Evolutionary conservation across 768 basidiomycete species (phyloP), one percentile per base, ranked within the genome.

Genomic region (Gautieria morchelliformis): DNA sequence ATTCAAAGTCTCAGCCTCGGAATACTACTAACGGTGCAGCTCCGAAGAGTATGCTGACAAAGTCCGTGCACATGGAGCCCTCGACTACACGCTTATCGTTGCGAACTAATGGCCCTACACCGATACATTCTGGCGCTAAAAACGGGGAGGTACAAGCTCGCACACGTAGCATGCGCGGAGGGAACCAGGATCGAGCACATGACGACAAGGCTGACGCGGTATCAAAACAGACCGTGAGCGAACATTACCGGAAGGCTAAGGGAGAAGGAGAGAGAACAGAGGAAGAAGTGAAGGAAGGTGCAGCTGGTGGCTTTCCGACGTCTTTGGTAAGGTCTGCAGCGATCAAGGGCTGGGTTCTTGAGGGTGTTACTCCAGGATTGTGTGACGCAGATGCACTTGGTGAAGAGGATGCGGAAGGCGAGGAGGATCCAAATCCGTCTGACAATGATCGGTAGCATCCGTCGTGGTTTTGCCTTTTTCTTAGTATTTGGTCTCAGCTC

Each of bases 391-490:
- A 48, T 47, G 65, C 46, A 37, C 60, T 61, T 30, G 62, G 58
- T 27, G 63, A 64, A 24, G 63, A 62, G 49, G 64, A 65, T 48
- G 64, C 64, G 19, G 65, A 66, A 32, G 65, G 65, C 9, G 65
- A 66, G 56, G 65, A 65, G 45, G 62, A 63, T 47, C 59, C 56
- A 17, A 52, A 62, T 39, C 46, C 35, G 45, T 57, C 56, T 12
- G 56, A 50, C 11, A n/a, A 20, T 14, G 45, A 57, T 11, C 19
- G 47, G 45, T 32, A 48, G 20, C 35, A 7, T 48, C 22, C 4
- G 22, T 56, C 44, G 17, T 22, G 22, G 33, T 37, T 37, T 53
- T 9, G 45, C 47, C 33, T 50, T 37, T 49, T 35, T 49, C 37
- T 52, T 22, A 27, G 27, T 37, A 49, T 27, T 42, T 35, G 54